Evolutionary conservation across 371 early-diverging fungal genomes (phyloP).

Genomic region (Lichtheimia hyalospora): DNA sequence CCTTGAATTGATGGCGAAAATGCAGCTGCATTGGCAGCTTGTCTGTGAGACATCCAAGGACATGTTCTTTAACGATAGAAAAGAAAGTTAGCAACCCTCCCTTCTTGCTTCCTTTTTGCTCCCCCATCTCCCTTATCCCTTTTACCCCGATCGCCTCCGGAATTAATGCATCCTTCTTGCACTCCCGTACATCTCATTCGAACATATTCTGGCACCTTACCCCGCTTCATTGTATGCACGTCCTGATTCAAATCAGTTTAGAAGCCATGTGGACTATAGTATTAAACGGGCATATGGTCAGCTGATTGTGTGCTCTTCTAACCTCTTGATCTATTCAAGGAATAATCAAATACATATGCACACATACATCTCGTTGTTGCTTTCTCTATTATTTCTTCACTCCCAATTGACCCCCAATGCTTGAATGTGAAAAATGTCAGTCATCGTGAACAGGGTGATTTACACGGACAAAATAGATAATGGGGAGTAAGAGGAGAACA

Average conservation of each 20-base stretch:
- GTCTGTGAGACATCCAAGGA: no score
- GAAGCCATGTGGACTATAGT: conserved; percentile 5
- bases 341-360: neutral
- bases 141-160: neutral
- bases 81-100: no score
- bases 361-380: neutral
- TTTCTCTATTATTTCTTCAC: neutral
- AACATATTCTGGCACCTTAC: neutral
- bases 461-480: neutral
- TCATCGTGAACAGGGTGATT: no score
- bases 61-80: no score
- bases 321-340: neutral
- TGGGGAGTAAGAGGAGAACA: neutral
- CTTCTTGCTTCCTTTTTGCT: neutral
- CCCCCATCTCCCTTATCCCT: conserved; percentile 6
- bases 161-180: neutral
- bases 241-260: conserved; percentile 6
- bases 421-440: no score
- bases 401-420: no score
- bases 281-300: conserved; percentile 6
- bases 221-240: conserved; percentile 8
- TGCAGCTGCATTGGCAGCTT: no score
- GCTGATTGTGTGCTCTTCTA: neutral
- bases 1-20: no score
- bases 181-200: no score